These are phyloP conservation scores for Porosira glacialis DNA, from an alignment of 352 stramenopile genomes.

Conservation along the genomic window DNA sequence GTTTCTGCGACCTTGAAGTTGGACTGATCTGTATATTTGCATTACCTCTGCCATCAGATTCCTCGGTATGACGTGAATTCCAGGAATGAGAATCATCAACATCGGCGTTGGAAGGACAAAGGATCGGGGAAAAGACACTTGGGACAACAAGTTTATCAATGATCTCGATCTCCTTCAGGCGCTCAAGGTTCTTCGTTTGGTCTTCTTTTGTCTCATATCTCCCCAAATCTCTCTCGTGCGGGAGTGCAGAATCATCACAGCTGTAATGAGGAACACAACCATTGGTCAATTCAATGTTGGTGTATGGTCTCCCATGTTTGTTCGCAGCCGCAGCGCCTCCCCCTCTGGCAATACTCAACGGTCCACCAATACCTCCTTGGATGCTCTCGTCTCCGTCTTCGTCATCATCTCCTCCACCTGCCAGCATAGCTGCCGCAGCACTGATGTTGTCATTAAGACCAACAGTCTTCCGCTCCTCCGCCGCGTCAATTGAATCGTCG, in stretches of 20 bases:
- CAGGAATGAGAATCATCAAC: slow-evolving; percentile 77
- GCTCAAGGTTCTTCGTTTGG: slow-evolving; percentile 61
- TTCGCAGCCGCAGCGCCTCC: slow-evolving; percentile 51
- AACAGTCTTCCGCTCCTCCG: slow-evolving; percentile 74
- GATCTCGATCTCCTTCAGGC: slow-evolving; percentile 60
- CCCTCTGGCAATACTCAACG: slow-evolving; percentile 36
- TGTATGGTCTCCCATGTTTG: slow-evolving; percentile 65
- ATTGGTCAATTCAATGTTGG: slow-evolving; percentile 79
- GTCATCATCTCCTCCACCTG: slow-evolving; percentile 40
- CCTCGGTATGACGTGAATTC: slow-evolving; percentile 51
- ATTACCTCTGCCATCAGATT: slow-evolving; percentile 17
- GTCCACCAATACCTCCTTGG: slow-evolving; percentile 34
- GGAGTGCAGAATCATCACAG: slow-evolving; percentile 74
- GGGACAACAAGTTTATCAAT: slow-evolving; percentile 72
- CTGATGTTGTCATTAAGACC: slow-evolving; percentile 80
- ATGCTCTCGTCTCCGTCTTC: slow-evolving; percentile 36
- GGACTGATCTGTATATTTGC: slow-evolving; percentile 39
- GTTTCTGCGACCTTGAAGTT: slow-evolving; percentile 20
- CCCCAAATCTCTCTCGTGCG: slow-evolving; percentile 71
- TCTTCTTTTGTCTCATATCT: slow-evolving; percentile 80
- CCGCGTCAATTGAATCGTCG: slow-evolving; percentile 61
- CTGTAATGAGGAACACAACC: slow-evolving; percentile 73
- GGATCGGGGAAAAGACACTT: slow-evolving; percentile 71
- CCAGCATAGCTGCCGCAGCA: slow-evolving; percentile 68
- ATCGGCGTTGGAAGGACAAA: slow-evolving; percentile 68